These are phyloP conservation scores for Populus euphratica DNA, from an alignment of 345 rosid species.

Conservation along the genomic window DNA sequence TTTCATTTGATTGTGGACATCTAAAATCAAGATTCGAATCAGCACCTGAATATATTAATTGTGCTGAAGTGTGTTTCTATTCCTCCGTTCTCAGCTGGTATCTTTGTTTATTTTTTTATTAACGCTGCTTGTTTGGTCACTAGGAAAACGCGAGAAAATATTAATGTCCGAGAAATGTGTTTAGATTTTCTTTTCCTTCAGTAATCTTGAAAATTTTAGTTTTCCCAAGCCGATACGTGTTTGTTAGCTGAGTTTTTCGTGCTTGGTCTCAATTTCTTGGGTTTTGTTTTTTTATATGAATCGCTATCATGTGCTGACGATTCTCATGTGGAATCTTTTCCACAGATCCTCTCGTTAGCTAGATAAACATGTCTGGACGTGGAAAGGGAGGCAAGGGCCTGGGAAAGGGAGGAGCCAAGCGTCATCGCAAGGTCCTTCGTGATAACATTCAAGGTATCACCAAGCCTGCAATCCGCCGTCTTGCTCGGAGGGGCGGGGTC, in stretches of 20 bases:
- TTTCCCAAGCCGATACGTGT: too few relatives aligned
- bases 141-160: background rate
- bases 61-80: background rate
- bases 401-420: slow-evolving; percentile 23
- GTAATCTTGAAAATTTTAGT: too few relatives aligned
- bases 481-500: slow-evolving; percentile 14
- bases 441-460: slow-evolving; percentile 20
- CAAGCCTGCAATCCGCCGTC: slow-evolving; percentile 15
- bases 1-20: background rate
- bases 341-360: background rate
- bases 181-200: background rate
- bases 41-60: background rate
- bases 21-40: background rate
- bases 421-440: slow-evolving; percentile 18
- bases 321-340: too few relatives aligned
- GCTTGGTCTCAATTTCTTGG: too few relatives aligned
- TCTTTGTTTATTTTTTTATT: background rate
- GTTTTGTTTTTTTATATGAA: background rate
- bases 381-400: slow-evolving; percentile 22
- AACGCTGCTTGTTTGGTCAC: background rate
- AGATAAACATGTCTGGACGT: slow-evolving; percentile 16
- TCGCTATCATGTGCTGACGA: background rate
- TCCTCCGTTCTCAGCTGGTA: background rate
- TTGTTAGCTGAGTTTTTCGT: background rate
- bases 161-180: background rate